Conservation (phyloP, 108 stramenopile species). For the Nitzschia putrida region DNA sequence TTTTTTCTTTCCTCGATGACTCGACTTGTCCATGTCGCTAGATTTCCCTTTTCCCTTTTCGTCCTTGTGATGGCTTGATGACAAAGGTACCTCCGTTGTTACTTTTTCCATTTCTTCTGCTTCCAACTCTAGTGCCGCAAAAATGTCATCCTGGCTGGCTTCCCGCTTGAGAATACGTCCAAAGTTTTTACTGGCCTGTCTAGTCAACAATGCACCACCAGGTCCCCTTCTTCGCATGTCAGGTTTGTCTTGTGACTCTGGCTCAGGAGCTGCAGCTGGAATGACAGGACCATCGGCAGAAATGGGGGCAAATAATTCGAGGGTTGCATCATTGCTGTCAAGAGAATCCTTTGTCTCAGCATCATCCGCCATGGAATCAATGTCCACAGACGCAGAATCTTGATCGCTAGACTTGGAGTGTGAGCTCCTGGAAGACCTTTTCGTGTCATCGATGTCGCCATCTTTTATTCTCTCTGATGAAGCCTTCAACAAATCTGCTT, state of each 20-base stretch:
- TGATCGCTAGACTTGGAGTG: background rate
- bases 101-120: constrained; percentile 3
- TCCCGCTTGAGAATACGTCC: background rate
- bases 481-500: background rate
- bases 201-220: background rate
- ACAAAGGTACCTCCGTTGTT: background rate
- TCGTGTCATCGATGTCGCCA: background rate
- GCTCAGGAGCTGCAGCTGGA: background rate
- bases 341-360: background rate
- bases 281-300: background rate
- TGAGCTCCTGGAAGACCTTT: background rate
- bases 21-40: background rate
- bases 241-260: background rate
- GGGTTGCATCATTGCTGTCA: background rate
- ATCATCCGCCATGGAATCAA: background rate
- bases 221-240: background rate
- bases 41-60: background rate
- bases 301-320: background rate
- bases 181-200: constrained; percentile 10
- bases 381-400: background rate
- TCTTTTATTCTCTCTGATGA: background rate
- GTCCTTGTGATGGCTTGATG: background rate
- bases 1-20: background rate
- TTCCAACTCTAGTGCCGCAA: constrained; percentile 14
- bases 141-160: constrained; percentile 13